Percentiles rank a stretch among this genome's conserved stretches.
Evolutionary conservation across 306 rosid species (phyloP).

Genomic region (Lathyrus sativus): DNA sequence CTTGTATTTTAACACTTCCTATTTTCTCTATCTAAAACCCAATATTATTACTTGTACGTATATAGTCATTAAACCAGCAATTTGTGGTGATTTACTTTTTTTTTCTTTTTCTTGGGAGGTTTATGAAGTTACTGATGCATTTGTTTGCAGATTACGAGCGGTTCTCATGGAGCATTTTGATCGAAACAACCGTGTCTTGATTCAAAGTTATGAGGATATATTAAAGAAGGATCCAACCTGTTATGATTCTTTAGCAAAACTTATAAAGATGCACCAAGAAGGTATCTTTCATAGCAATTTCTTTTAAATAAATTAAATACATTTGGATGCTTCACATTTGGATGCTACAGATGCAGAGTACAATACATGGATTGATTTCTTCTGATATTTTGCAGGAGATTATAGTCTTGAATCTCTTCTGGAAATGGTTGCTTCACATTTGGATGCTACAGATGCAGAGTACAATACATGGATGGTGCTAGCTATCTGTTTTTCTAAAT

Average conservation of each 20-base stretch:
- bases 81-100: conserved; percentile 1
- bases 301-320: conserved; percentile 7
- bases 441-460: conserved; percentile 70
- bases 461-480: conserved; percentile 61
- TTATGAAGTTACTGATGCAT: conserved; percentile 23
- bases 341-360: no score
- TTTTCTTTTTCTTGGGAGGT: conserved; percentile 31
- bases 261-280: conserved; percentile 61
- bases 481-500: conserved; percentile 63
- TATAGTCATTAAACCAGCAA: conserved; percentile 1
- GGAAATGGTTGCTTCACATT: conserved; percentile 78
- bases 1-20: no score
- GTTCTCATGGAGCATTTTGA: conserved; percentile 58
- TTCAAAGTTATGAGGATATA: conserved; percentile 54
- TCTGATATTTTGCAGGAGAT: conserved; percentile 57
- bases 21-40: not conserved
- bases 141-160: conserved; percentile 63
- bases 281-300: conserved; percentile 52
- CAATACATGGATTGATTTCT: no score
- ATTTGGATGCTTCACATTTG: no score
- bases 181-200: conserved; percentile 45
- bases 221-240: conserved; percentile 81
- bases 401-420: conserved; percentile 59
- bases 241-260: conserved; percentile 65
- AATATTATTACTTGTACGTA: not conserved